Percentiles rank a stretch among this genome's conserved stretches.
Evolutionary conservation across 169 alveolate species (phyloP).

Genomic region (Babesia sp.): DNA sequence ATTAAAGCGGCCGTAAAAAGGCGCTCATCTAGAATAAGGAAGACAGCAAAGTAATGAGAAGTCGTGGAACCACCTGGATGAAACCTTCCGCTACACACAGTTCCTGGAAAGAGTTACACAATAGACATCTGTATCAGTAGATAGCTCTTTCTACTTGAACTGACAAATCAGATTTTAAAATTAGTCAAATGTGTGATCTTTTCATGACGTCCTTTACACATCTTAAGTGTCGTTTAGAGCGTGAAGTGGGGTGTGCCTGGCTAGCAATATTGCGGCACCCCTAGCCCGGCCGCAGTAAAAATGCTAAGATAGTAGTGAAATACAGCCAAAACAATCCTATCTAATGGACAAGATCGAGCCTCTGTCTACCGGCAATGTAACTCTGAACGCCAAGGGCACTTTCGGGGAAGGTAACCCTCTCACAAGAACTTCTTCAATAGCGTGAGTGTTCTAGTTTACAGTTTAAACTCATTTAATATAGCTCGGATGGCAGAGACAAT

Average conservation of each 20-base stretch:
- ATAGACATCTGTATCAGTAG: too few relatives aligned
- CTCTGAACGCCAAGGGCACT: constrained; percentile 18
- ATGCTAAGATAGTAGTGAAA: constrained; percentile 4
- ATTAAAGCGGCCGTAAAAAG: constrained; percentile 28
- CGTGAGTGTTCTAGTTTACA: constrained; percentile 8
- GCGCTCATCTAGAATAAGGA: constrained; percentile 58
- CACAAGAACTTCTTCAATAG: constrained; percentile 12
- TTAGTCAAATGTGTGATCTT: neutral
- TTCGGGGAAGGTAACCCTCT: constrained; percentile 3
- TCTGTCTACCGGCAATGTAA: constrained; percentile 38
- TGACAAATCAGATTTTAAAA: too few relatives aligned
- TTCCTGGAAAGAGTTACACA: too few relatives aligned
- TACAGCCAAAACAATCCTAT: neutral
- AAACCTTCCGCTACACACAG: neutral
- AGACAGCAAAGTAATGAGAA: neutral
- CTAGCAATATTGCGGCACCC: neutral
- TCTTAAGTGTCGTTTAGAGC: neutral
- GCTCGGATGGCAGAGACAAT: neutral
- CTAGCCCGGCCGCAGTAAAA: neutral
- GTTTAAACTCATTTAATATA: neutral
- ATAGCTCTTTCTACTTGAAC: too few relatives aligned
- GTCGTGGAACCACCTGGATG: neutral
- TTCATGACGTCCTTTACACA: neutral
- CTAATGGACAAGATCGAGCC: constrained; percentile 67
- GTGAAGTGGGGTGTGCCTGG: constrained; percentile 27